These are phyloP conservation scores for Penicillium rolfsii DNA, from an alignment of 2,329 filamentous ascomycete genomes.

Conservation along the genomic window DNA sequence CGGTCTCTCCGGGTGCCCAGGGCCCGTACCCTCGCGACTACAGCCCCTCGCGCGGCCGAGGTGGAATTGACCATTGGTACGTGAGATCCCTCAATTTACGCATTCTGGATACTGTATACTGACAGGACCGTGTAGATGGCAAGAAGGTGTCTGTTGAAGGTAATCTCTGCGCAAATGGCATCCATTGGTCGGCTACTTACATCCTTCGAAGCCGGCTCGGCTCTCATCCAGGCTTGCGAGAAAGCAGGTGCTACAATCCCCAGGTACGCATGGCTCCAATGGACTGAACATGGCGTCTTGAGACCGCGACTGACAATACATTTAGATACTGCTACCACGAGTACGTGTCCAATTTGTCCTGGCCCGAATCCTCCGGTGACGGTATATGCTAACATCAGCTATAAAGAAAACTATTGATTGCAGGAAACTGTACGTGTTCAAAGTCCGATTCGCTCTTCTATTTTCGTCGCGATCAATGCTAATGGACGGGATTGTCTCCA, in stretches of 20 bases:
- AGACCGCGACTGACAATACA: conserved; percentile 37
- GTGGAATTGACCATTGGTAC: conserved; percentile 95
- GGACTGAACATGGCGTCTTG: neutral
- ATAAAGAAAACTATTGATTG: conserved; percentile 91
- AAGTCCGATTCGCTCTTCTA: neutral
- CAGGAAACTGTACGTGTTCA: conserved; percentile 77
- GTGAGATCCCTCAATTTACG: conserved; percentile 60
- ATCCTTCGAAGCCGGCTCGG: conserved; percentile 74
- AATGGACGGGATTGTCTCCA: conserved; percentile 19
- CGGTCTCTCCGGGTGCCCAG: conserved; percentile 57
- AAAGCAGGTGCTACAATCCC: conserved; percentile 91
- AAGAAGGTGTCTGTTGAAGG: conserved; percentile 98
- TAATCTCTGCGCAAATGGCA: conserved; percentile 47
- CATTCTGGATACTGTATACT: conserved; percentile 35
- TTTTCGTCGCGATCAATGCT: neutral
- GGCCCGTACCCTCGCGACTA: conserved; percentile 79
- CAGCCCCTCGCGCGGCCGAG: conserved; percentile 77
- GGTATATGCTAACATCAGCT: conserved; percentile 30
- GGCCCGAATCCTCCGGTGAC: conserved; percentile 11
- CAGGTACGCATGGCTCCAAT: conserved; percentile 58
- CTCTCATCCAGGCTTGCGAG: conserved; percentile 98
- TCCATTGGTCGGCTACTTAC: conserved; percentile 30
- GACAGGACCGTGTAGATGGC: conserved; percentile 66
- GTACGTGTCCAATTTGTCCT: conserved; percentile 55
- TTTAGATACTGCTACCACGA: conserved; percentile 97